phyloP scores from a whole-genome alignment of 306 rosid genomes.

The Pueraria montana region DNA sequence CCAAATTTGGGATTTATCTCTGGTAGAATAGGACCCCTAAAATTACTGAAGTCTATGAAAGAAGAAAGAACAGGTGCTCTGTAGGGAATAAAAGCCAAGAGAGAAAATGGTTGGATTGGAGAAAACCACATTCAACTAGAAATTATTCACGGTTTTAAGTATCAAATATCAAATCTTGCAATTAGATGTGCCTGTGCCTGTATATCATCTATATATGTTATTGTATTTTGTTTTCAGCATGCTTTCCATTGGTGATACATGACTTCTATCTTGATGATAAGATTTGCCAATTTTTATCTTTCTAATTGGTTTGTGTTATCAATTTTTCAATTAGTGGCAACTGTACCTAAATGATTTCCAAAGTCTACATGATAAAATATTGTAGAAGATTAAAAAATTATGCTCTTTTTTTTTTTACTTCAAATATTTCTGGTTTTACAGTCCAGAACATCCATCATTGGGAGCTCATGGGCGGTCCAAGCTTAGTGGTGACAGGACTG shows the following conservation, averaged over 20 bases:
- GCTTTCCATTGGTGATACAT: constrained; percentile 16
- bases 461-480: constrained; percentile 86
- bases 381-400: constrained; percentile 26
- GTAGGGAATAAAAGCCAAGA: background rate
- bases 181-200: background rate
- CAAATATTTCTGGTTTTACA: constrained; percentile 57
- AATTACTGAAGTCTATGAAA: background rate
- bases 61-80: background rate
- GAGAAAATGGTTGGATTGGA: constrained; percentile 20
- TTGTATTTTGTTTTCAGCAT: constrained; percentile 4
- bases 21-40: background rate
- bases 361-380: constrained; percentile 23
- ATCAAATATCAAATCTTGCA: constrained; percentile 10
- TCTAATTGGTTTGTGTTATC: constrained; percentile 26
- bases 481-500: constrained; percentile 90
- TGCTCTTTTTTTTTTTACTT: constrained; percentile 26
- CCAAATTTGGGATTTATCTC: constrained; percentile 27
- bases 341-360: constrained; percentile 24
- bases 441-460: constrained; percentile 95
- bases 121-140: background rate
- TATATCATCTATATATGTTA: constrained; percentile 5
- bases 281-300: constrained; percentile 18
- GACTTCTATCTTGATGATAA: constrained; percentile 35
- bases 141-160: constrained; percentile 19
- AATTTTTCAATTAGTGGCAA: constrained; percentile 4